Evolutionary conservation across 192 early-diverging fungal species (phyloP).

Genomic region (Paraglomus brasilianum): DNA sequence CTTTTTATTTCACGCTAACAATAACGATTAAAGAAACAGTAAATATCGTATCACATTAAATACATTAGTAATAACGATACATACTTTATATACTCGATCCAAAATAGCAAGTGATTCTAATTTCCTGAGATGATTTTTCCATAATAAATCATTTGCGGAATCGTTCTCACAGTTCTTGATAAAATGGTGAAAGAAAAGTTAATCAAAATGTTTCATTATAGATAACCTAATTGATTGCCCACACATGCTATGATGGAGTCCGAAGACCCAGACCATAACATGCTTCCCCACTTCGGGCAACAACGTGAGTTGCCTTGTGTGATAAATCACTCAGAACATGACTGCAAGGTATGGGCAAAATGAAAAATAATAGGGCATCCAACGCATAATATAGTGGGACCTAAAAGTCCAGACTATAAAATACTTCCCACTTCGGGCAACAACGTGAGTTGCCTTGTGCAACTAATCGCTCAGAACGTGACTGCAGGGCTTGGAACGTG

Average conservation of each 20-base stretch:
- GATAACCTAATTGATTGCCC: neutral
- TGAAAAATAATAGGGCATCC: slow-evolving; percentile 17
- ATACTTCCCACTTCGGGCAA: slow-evolving; percentile 26
- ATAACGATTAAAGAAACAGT: neutral
- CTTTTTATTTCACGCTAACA: slow-evolving; percentile 4
- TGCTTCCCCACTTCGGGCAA: neutral
- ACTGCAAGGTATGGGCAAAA: slow-evolving; percentile 11
- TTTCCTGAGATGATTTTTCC: neutral
- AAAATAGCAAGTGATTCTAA: too few species aligned
- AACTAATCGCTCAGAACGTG: slow-evolving; percentile 11
- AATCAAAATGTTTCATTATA: too few species aligned
- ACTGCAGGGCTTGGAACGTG: slow-evolving; percentile 3
- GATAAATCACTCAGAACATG: slow-evolving; percentile 14
- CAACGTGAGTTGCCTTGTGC: slow-evolving; percentile 17
- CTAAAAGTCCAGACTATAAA: slow-evolving; percentile 8
- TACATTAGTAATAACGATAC: too few species aligned
- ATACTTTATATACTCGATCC: too few species aligned
- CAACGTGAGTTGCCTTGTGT: slow-evolving; percentile 9
- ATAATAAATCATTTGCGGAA: slow-evolving; percentile 5
- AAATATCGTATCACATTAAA: too few species aligned
- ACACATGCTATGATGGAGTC: neutral
- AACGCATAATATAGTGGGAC: slow-evolving; percentile 18
- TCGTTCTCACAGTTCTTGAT: neutral
- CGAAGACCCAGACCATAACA: too few species aligned
- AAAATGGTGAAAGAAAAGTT: neutral